Evolutionary conservation across 2,329 filamentous ascomycete species (phyloP), one percentile per base, ranked within the genome.

Genomic region (Sarocladiaceae sp.): DNA sequence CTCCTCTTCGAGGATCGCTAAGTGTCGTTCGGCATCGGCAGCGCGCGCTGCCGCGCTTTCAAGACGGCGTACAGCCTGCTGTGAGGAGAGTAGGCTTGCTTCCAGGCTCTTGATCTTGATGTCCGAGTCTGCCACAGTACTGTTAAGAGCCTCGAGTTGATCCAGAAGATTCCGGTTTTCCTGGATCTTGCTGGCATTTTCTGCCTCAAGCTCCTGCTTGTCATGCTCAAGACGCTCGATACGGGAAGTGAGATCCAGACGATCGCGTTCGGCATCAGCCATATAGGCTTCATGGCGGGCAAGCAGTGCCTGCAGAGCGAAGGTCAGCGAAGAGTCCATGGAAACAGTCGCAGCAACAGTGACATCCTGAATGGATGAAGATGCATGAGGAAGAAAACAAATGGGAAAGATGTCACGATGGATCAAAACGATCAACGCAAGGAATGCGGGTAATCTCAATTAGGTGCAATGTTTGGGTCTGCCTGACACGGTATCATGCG

Each of bases 261-360:
- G 85, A 61, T 96, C 89, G 54, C 82, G 80, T 70, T 95, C 89
- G 48, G 90, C 88, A 63, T 95, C 88, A 54, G 83, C 83, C 75
- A 96, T 91, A 66, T 95, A 96, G 48, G 86, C 82, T 71, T 97
- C 90, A 76, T 98, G 90, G 56, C 91, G 85, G 51, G 85, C 81
- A 33, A 98, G 80, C 46, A 98, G 75, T 48, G 89, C 89, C 93
- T 97, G 82, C 47, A 84, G 65, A 44, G 76, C 70, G 66, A 80
- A 85, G 44, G 81, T 94, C 67, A 94, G 85, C 68, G 74, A 75
- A 53, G 73, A 70, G 48, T 58, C 50, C 48, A 55, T 41, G 15
- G 37, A 29, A 7, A 26, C 7, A 10, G 4, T 29, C 10, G 24
- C 15, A 41, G n/a, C 37, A 41, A n/a, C n/a, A n/a, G n/a, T n/a